Percentiles rank a stretch among this genome's conserved stretches.
These are phyloP conservation scores for Curvularia spicifera DNA, from an alignment of 2,329 filamentous ascomycete species.

Conservation along the genomic window DNA sequence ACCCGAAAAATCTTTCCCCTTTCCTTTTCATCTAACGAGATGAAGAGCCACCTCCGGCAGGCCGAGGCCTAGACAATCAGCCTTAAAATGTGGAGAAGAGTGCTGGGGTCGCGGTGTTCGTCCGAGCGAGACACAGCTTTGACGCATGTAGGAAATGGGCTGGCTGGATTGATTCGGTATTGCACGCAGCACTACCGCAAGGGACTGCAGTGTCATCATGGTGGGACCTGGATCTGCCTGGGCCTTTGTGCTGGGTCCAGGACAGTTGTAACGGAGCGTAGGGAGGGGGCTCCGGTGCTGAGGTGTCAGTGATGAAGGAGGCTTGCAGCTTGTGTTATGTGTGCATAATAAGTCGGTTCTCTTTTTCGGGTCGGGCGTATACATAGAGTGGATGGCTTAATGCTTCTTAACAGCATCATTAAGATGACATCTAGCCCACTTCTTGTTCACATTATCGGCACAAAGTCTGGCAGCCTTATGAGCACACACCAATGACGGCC, in stretches of 20 bases:
- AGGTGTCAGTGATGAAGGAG: constrained; percentile 16
- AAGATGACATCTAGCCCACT: constrained; percentile 3
- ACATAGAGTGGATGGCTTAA: constrained; percentile 6
- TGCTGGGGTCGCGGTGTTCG: constrained; percentile 29
- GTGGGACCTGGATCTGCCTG: constrained; percentile 34
- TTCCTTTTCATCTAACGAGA: constrained; percentile 36
- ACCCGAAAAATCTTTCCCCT: constrained; percentile 12
- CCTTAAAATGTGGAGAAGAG: constrained; percentile 39
- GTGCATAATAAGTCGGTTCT: constrained; percentile 10
- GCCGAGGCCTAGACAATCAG: constrained; percentile 16
- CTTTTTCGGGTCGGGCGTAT: constrained; percentile 3
- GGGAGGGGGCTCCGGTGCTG: constrained; percentile 31
- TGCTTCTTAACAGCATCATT: constrained; percentile 8
- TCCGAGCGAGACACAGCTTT: constrained; percentile 16
- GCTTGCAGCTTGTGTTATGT: constrained; percentile 20
- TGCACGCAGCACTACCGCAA: constrained; percentile 33
- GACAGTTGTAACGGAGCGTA: constrained; percentile 35
- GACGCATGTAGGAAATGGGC: constrained; percentile 23
- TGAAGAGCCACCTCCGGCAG: constrained; percentile 19
- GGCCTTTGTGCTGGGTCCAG: constrained; percentile 25
- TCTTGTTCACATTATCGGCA: constrained; percentile 1
- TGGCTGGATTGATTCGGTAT: constrained; percentile 27
- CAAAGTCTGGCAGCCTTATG: background rate
- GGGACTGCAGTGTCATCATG: constrained; percentile 34
- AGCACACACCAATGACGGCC: background rate